Percentiles rank a stretch among this genome's conserved stretches.
Evolutionary conservation across 495 filamentous ascomycete genomes (phyloP).

Genomic region (Penicillium subrubescens): DNA sequence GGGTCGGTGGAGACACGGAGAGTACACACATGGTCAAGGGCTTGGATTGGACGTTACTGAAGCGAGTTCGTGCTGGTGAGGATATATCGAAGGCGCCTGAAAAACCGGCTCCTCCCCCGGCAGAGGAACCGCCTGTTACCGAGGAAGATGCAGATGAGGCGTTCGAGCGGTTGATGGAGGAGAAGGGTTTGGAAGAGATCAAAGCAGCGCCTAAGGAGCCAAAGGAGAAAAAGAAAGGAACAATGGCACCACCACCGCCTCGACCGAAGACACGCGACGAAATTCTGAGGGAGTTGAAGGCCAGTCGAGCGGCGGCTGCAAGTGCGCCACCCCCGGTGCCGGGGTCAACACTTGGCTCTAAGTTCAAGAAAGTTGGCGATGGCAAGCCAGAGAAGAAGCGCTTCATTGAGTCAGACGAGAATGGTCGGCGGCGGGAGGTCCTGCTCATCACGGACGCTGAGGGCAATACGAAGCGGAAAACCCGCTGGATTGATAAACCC

Average conservation of each 20-base stretch:
- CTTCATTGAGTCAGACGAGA: conserved; percentile 72
- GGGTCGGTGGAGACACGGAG: conserved; percentile 74
- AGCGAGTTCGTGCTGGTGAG: conserved; percentile 71
- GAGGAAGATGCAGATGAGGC: conserved; percentile 68
- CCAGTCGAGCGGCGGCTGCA: conserved; percentile 59
- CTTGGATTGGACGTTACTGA: conserved; percentile 79
- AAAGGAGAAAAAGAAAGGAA: conserved; percentile 73
- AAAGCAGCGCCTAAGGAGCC: conserved; percentile 45
- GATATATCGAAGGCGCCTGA: conserved; percentile 51
- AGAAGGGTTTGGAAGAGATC: conserved; percentile 60
- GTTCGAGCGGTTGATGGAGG: conserved; percentile 69
- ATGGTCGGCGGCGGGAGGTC: conserved; percentile 71
- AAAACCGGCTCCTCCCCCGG: conserved; percentile 17
- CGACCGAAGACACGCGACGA: conserved; percentile 78
- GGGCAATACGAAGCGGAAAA: conserved; percentile 85
- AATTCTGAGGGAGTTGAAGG: conserved; percentile 80
- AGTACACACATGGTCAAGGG: conserved; percentile 91
- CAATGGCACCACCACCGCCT: conserved; percentile 65
- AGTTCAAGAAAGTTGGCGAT: conserved; percentile 80
- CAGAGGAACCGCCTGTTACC: conserved; percentile 8
- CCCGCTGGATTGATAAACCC: conserved; percentile 53
- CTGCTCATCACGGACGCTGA: conserved; percentile 84
- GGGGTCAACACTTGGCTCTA: conserved; percentile 65
- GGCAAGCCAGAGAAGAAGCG: conserved; percentile 59
- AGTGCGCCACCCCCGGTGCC: conserved; percentile 55